phyloP scores from a whole-genome alignment of 495 filamentous ascomycete genomes.

The Hyphodiscus hymeniophilus region DNA sequence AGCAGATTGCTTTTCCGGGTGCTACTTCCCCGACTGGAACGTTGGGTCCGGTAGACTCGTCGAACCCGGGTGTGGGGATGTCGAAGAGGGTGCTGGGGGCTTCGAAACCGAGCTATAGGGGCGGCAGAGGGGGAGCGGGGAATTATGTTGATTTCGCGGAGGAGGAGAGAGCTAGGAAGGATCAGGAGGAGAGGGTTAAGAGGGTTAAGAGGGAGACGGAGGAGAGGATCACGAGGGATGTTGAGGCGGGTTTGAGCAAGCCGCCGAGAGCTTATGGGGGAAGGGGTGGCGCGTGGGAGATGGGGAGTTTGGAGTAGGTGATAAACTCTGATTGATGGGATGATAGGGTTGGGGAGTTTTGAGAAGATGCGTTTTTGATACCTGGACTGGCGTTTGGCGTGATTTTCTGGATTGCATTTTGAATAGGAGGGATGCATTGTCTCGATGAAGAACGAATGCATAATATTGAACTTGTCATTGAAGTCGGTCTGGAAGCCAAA shows the following conservation, averaged over 20 bases:
- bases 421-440: no score
- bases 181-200: slow-evolving; percentile 24
- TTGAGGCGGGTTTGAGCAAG: slow-evolving; percentile 33
- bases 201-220: slow-evolving; percentile 26
- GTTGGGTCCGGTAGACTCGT: not conserved
- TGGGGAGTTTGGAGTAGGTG: slow-evolving; percentile 13
- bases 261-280: slow-evolving; percentile 30
- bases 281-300: slow-evolving; percentile 9
- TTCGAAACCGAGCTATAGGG: slow-evolving; percentile 6
- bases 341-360: not conserved
- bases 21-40: slow-evolving; percentile 17
- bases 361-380: not conserved
- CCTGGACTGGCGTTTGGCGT: not conserved
- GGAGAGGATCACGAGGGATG: slow-evolving; percentile 32
- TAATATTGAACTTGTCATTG: no score
- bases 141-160: slow-evolving; percentile 38
- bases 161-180: slow-evolving; percentile 20
- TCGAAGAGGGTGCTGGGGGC: slow-evolving; percentile 12
- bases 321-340: not conserved
- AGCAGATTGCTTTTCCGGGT: slow-evolving; percentile 4
- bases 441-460: no score
- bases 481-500: no score
- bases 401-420: no score
- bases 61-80: slow-evolving; percentile 11
- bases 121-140: slow-evolving; percentile 52